Conservation (phyloP, 2,329 filamentous ascomycete species). For the Claviceps quebecensis region DNA sequence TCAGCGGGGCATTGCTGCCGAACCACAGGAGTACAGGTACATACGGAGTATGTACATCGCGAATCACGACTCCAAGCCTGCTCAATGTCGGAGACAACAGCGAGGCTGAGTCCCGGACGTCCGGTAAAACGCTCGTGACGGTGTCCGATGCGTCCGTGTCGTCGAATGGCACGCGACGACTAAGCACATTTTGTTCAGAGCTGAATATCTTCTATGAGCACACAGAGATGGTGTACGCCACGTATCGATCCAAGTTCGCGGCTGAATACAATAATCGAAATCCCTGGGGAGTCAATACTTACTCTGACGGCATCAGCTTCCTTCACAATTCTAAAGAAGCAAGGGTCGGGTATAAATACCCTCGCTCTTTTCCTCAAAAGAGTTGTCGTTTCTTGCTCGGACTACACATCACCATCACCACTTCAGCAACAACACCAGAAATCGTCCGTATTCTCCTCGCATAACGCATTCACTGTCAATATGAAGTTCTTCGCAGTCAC, state of each 20-base stretch:
- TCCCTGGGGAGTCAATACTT: background rate
- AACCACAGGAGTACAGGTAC: too few species aligned
- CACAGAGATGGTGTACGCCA: background rate
- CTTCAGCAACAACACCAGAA: background rate
- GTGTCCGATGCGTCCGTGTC: background rate
- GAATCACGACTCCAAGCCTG: too few species aligned
- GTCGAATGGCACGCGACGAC: background rate
- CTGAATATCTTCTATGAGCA: too few species aligned
- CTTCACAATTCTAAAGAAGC: background rate
- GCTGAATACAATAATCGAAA: background rate
- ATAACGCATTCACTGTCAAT: background rate
- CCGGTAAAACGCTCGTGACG: too few species aligned
- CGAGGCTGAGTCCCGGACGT: too few species aligned
- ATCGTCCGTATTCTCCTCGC: background rate
- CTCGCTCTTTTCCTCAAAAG: background rate
- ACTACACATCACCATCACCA: background rate
- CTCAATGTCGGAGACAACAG: too few species aligned
- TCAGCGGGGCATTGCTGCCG: too few species aligned
- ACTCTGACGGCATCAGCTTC: background rate
- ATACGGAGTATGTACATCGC: too few species aligned
- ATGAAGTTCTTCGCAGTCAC: constrained; percentile 18
- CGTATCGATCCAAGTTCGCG: background rate
- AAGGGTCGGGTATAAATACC: background rate
- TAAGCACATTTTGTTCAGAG: background rate
- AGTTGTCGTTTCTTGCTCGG: background rate